Conservation (phyloP, 2,329 filamentous ascomycete species). For the Alternaria sp. region DNA sequence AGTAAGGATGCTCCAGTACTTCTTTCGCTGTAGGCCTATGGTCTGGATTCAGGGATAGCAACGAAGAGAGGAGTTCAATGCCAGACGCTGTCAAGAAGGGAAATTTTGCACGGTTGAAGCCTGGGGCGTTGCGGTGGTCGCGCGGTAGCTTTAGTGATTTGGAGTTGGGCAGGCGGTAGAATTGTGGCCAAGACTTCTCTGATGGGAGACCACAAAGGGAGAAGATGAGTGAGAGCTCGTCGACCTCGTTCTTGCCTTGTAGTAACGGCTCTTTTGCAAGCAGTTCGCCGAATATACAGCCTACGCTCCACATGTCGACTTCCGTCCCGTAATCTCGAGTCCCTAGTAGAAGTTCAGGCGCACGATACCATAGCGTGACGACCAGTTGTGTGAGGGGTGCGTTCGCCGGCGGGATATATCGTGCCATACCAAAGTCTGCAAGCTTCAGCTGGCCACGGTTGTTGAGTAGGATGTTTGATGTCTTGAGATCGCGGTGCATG, state of each 20-base stretch:
- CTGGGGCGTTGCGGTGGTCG: conserved; percentile 43
- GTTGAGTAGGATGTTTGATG: conserved; percentile 75
- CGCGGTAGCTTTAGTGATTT: conserved; percentile 71
- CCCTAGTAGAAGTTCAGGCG: conserved; percentile 88
- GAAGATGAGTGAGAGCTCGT: conserved; percentile 82
- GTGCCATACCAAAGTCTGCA: conserved; percentile 97
- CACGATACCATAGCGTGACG: conserved; percentile 95
- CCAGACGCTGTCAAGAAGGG: conserved; percentile 81
- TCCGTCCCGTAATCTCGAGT: conserved; percentile 74
- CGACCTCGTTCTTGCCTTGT: conserved; percentile 90
- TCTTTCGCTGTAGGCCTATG: conserved; percentile 73
- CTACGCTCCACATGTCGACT: conserved; percentile 95
- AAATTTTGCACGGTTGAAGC: conserved; percentile 77
- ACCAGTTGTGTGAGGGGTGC: conserved; percentile 88
- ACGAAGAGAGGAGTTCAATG: conserved; percentile 68
- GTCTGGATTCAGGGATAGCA: conserved; percentile 78
- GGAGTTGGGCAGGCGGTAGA: conserved; percentile 86
- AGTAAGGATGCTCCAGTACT: conserved; percentile 82
- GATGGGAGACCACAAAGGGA: conserved; percentile 86
- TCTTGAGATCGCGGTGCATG: conserved; percentile 58
- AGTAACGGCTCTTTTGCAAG: conserved; percentile 82
- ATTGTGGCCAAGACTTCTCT: conserved; percentile 82
- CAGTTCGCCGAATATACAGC: conserved; percentile 94
- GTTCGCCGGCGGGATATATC: conserved; percentile 73
- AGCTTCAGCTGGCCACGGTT: conserved; percentile 95